Percentiles rank a stretch among this genome's conserved stretches.
These are phyloP conservation scores for Aurifilum marmelostoma DNA, from an alignment of 2,329 filamentous ascomycete species.

Conservation along the genomic window DNA sequence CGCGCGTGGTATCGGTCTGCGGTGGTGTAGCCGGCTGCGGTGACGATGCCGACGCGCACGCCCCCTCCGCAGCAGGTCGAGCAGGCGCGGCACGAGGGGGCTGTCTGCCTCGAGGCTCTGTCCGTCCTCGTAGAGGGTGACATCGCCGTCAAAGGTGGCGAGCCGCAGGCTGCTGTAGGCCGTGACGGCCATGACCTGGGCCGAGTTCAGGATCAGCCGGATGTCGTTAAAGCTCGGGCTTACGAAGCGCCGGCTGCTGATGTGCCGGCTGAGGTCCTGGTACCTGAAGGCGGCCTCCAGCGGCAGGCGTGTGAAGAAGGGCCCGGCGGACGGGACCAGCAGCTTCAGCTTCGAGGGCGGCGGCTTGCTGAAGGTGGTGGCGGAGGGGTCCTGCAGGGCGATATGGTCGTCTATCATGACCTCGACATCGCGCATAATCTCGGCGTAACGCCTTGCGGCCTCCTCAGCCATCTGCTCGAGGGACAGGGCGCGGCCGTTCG, in stretches of 20 bases:
- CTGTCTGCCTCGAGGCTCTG: slow-evolving; percentile 75
- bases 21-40: slow-evolving; percentile 91
- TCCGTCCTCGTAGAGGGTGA: slow-evolving; percentile 93
- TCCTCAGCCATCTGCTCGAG: slow-evolving; percentile 73
- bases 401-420: slow-evolving; percentile 83
- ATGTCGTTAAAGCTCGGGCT: slow-evolving; percentile 98
- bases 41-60: slow-evolving; percentile 92
- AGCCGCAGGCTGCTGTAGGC: slow-evolving; percentile 74
- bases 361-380: slow-evolving; percentile 45
- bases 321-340: slow-evolving; percentile 87
- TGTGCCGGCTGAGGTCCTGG: slow-evolving; percentile 83
- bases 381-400: slow-evolving; percentile 47
- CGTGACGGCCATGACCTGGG: slow-evolving; percentile 90
- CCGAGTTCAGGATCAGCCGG: slow-evolving; percentile 88
- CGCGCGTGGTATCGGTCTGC: slow-evolving; percentile 84
- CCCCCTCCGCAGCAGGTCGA: slow-evolving; percentile 75
- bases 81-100: slow-evolving; percentile 71
- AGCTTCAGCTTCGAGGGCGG: slow-evolving; percentile 89
- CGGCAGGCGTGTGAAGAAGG: slow-evolving; percentile 87
- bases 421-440: slow-evolving; percentile 92
- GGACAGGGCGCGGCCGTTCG: slow-evolving; percentile 61
- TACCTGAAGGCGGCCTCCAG: slow-evolving; percentile 90
- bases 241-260: slow-evolving; percentile 89
- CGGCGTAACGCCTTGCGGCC: slow-evolving; percentile 85
- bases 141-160: slow-evolving; percentile 96